Percentiles rank a stretch among this genome's conserved stretches.
These are phyloP conservation scores for Termitomyces sp. DNA, from an alignment of 768 basidiomycete genomes.

Conservation along the genomic window DNA sequence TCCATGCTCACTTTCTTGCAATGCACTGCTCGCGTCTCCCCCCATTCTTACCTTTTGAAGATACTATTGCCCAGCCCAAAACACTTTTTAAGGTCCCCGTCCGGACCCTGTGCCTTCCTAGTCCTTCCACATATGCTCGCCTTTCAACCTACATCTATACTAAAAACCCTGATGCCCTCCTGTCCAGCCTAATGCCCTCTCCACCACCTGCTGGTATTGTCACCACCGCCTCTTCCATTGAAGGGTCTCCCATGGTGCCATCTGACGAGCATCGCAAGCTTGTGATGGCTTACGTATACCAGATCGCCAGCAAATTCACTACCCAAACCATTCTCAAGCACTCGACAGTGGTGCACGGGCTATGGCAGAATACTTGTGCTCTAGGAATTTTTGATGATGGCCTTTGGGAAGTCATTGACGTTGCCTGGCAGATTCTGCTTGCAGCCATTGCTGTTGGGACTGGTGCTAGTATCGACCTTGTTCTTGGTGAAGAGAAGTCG, in stretches of 20 bases:
- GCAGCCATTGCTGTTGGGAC: conserved; percentile 50
- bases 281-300: conserved; percentile 21
- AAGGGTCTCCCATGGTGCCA: neutral
- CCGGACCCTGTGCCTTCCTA: conserved; percentile 56
- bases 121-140: conserved; percentile 52
- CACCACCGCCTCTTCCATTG: neutral
- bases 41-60: conserved; percentile 30
- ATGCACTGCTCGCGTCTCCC: conserved; percentile 64
- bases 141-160: conserved; percentile 66
- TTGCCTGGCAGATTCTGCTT: conserved; percentile 64
- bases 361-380: conserved; percentile 68
- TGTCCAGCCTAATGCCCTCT: conserved; percentile 43
- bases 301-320: conserved; percentile 35
- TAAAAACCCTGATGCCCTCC: conserved; percentile 43
- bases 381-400: conserved; percentile 63
- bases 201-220: conserved; percentile 24
- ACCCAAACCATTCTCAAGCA: conserved; percentile 38
- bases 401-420: conserved; percentile 63
- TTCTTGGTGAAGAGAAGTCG: conserved; percentile 3
- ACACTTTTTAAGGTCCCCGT: conserved; percentile 43
- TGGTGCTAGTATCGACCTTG: conserved; percentile 23
- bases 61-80: conserved; percentile 20
- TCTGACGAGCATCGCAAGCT: conserved; percentile 4
- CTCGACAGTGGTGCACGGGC: conserved; percentile 54
- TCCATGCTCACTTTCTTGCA: conserved; percentile 66